These are phyloP conservation scores for Dryadomyces quercivorus DNA, from an alignment of 2,329 filamentous ascomycete genomes.

Conservation along the genomic window DNA sequence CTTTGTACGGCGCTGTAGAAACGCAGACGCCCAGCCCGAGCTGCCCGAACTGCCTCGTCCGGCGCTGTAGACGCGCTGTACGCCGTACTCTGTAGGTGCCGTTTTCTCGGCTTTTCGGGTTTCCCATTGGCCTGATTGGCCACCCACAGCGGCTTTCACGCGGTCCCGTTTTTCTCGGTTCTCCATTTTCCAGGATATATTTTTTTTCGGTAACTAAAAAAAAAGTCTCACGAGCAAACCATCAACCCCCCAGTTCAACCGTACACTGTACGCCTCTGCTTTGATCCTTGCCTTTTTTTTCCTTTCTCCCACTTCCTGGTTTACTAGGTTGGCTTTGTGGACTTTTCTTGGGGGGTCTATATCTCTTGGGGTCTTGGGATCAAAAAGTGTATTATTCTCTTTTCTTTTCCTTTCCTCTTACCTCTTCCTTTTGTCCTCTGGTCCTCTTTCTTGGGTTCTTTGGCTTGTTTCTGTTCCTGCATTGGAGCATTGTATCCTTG, in stretches of 20 bases:
- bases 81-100: too few species aligned
- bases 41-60: too few species aligned
- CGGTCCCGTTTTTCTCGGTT: constrained; percentile 5
- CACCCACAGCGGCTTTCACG: neutral
- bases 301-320: neutral
- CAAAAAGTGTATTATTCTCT: neutral
- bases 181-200: neutral
- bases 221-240: constrained; percentile 9
- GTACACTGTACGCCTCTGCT: neutral
- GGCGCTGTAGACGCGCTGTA: too few species aligned
- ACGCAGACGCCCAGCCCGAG: neutral
- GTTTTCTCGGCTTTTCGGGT: neutral
- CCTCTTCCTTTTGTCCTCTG: neutral
- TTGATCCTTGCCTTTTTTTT: neutral
- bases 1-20: neutral
- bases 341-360: neutral
- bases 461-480: too few species aligned
- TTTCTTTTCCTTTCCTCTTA: neutral
- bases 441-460: neutral
- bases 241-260: neutral
- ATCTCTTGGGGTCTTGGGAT: neutral
- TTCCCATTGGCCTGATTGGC: constrained; percentile 1
- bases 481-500: too few species aligned
- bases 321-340: neutral
- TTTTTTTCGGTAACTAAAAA: constrained; percentile 2